phyloP scores from a whole-genome alignment of 2,329 filamentous ascomycete genomes.

The Grosmannia huntii region DNA sequence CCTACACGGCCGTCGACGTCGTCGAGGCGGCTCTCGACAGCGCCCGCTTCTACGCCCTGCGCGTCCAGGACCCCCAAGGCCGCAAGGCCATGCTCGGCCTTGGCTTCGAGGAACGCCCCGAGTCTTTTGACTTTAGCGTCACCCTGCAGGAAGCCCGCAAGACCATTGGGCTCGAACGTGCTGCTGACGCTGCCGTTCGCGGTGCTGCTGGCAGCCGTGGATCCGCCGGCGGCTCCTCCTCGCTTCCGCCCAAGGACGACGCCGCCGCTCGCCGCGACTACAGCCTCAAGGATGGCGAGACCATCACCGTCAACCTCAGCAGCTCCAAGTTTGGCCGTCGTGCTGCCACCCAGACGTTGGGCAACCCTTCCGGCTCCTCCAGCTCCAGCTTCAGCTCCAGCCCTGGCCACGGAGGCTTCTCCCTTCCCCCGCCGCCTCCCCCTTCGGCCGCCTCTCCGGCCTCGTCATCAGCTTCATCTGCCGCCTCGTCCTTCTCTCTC shows the following conservation, averaged over 20 bases:
- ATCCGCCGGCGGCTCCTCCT: not conserved
- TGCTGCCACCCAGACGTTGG: constrained; percentile 1
- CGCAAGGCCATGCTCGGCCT: constrained; percentile 71
- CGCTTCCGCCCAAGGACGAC: constrained; percentile 10
- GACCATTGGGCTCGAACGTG: constrained; percentile 45
- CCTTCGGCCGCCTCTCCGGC: constrained; percentile 34
- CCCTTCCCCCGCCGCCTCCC: constrained; percentile 54
- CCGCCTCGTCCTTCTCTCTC: constrained; percentile 22
- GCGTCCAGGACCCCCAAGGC: constrained; percentile 62
- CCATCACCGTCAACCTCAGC: constrained; percentile 68
- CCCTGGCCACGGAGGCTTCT: constrained; percentile 65
- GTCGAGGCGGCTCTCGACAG: constrained; percentile 73
- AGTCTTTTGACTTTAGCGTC: constrained; percentile 78
- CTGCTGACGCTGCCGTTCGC: constrained; percentile 27
- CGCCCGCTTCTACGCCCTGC: constrained; percentile 71
- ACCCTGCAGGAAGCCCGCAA: constrained; percentile 67
- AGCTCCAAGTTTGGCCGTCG: constrained; percentile 39
- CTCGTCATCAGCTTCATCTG: not conserved
- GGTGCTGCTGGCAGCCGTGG: not conserved
- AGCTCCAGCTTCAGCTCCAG: constrained; percentile 33
- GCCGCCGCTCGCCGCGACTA: constrained; percentile 55
- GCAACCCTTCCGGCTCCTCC: constrained; percentile 1
- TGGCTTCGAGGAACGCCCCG: constrained; percentile 75
- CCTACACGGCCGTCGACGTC: constrained; percentile 51
- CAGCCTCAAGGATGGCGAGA: constrained; percentile 80